These are phyloP conservation scores for Phytophthora agathidicida DNA, from an alignment of 352 stramenopile genomes.

Conservation along the genomic window DNA sequence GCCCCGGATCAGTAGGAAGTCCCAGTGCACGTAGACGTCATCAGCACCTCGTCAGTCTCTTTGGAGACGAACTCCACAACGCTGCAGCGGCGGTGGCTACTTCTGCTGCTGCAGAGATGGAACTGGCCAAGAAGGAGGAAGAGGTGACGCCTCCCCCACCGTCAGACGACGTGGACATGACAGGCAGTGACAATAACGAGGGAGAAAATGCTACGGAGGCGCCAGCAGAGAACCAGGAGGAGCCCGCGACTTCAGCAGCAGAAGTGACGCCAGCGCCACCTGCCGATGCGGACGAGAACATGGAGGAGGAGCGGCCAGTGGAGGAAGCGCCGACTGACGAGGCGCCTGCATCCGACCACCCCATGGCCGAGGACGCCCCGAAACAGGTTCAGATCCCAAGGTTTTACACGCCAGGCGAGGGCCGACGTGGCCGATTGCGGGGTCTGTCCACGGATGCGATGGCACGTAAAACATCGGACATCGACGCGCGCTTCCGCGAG, in stretches of 20 bases:
- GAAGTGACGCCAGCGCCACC: background rate
- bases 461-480: conserved; percentile 66
- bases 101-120: conserved; percentile 11
- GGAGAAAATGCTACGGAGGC: conserved; percentile 4
- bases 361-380: conserved; percentile 36
- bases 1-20: conserved; percentile 39
- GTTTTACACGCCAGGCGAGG: conserved; percentile 77
- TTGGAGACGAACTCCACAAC: conserved; percentile 73
- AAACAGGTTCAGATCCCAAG: conserved; percentile 57
- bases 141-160: background rate
- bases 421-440: conserved; percentile 59
- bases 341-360: conserved; percentile 16
- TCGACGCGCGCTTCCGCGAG: conserved; percentile 79
- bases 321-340: conserved; percentile 8
- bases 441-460: conserved; percentile 72
- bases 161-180: conserved; percentile 58
- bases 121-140: conserved; percentile 17
- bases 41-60: conserved; percentile 76
- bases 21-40: conserved; percentile 58
- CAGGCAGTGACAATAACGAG: conserved; percentile 24
- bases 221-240: conserved; percentile 15
- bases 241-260: background rate
- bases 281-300: conserved; percentile 28
- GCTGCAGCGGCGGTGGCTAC: conserved; percentile 18
- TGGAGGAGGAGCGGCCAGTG: conserved; percentile 24